Percentiles rank a stretch among this genome's conserved stretches.
phyloP scores from a whole-genome alignment of 306 rosid species.

The Ormosia semicastrata region DNA sequence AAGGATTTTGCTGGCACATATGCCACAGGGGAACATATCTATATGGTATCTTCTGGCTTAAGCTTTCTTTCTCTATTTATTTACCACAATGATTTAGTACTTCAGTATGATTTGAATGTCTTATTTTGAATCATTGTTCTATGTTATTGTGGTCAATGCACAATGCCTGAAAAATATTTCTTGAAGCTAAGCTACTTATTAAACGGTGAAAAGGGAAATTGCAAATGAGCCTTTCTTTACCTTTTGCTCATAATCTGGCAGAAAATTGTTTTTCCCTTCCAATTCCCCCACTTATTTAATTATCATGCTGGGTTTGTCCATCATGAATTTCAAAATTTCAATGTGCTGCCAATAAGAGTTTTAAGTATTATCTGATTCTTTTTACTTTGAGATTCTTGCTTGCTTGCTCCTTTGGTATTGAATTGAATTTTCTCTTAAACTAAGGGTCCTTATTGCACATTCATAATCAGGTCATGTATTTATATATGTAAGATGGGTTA shows the following conservation, averaged over 20 bases:
- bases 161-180: not conserved
- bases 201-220: not conserved
- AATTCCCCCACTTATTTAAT: not conserved
- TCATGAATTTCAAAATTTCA: not conserved
- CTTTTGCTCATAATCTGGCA: not conserved
- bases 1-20: slow-evolving; percentile 37
- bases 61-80: not conserved
- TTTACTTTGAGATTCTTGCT: not conserved
- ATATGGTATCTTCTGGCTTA: slow-evolving; percentile 29
- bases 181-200: not conserved
- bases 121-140: not conserved
- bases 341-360: not conserved
- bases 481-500: no score
- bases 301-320: not conserved
- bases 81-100: not conserved
- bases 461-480: no score
- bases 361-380: not conserved
- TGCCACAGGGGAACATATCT: slow-evolving; percentile 45
- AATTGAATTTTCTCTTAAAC: not conserved
- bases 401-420: not conserved
- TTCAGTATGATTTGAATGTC: not conserved
- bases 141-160: not conserved
- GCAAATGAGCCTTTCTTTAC: not conserved
- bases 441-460: not conserved
- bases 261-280: not conserved